phyloP scores from a whole-genome alignment of 2,329 filamentous ascomycete genomes.

The Phyllosticta citriasiana region DNA sequence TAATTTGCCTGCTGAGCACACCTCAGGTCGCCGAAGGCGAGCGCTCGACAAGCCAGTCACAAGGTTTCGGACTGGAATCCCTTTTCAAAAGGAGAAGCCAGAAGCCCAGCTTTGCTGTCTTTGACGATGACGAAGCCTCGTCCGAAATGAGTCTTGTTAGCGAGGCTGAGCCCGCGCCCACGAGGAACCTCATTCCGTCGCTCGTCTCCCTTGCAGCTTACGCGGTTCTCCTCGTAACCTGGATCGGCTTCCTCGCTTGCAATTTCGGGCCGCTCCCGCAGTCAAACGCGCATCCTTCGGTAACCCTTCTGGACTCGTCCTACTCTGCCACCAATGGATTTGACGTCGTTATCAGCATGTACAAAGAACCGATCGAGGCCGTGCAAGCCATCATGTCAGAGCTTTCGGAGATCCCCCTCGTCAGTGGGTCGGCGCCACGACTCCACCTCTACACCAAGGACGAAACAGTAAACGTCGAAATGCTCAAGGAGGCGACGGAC shows the following conservation, averaged over 20 bases:
- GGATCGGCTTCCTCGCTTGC: slow-evolving; percentile 4
- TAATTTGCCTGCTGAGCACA: slow-evolving; percentile 6
- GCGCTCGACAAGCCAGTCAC: neutral
- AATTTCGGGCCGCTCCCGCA: slow-evolving; percentile 4
- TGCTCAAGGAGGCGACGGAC: slow-evolving; percentile 16
- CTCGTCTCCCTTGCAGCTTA: slow-evolving; percentile 5
- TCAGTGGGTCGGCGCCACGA: slow-evolving; percentile 13
- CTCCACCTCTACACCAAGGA: slow-evolving; percentile 27
- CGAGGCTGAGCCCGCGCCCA: neutral
- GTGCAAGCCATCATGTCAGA: slow-evolving; percentile 17
- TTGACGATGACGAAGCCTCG: neutral
- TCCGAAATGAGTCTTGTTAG: neutral
- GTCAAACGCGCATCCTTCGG: neutral
- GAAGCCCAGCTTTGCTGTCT: neutral
- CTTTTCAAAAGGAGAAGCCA: neutral
- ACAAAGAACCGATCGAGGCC: slow-evolving; percentile 22
- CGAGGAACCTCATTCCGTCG: neutral
- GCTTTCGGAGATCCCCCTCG: slow-evolving; percentile 16
- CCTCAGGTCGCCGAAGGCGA: neutral
- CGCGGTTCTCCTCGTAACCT: slow-evolving; percentile 1
- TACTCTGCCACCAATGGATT: slow-evolving; percentile 17
- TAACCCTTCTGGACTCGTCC: slow-evolving; percentile 12
- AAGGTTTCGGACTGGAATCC: slow-evolving; percentile 1
- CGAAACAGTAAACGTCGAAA: neutral
- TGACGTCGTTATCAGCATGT: slow-evolving; percentile 31